Conservation (phyloP, 768 basidiomycete genomes). For the Lepiota subincarnata region DNA sequence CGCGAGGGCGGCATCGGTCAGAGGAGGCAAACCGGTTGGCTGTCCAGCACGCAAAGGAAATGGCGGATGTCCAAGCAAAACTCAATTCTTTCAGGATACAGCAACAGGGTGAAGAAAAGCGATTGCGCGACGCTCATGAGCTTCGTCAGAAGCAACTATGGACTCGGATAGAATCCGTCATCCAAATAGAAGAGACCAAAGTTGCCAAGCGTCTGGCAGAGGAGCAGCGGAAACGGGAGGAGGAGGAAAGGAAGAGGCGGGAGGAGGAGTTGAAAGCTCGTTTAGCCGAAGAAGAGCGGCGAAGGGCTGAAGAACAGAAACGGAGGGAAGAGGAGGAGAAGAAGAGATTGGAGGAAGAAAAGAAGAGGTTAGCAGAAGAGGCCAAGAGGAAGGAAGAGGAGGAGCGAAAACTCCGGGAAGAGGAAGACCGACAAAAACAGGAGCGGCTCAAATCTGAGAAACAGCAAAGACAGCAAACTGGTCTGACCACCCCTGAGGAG, state of each 20-base stretch:
- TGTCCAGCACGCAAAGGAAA: constrained; percentile 42
- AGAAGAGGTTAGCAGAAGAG: constrained; percentile 32
- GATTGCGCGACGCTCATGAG: constrained; percentile 42
- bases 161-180: constrained; percentile 58
- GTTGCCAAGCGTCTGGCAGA: constrained; percentile 47
- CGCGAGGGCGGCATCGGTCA: constrained; percentile 40
- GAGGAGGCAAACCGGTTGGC: constrained; percentile 32
- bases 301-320: constrained; percentile 39
- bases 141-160: constrained; percentile 51
- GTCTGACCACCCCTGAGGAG: constrained; percentile 50
- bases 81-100: constrained; percentile 40
- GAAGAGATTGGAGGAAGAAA: constrained; percentile 32
- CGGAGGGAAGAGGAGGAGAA: constrained; percentile 39
- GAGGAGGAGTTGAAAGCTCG: constrained; percentile 38
- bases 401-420: constrained; percentile 33
- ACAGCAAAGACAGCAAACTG: constrained; percentile 32
- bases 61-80: constrained; percentile 44
- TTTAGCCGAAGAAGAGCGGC: constrained; percentile 46
- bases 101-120: constrained; percentile 43
- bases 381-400: constrained; percentile 29
- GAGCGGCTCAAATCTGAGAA: constrained; percentile 26
- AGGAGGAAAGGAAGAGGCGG: constrained; percentile 42
- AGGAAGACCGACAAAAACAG: constrained; percentile 29
- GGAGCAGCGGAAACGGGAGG: constrained; percentile 45
- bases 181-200: constrained; percentile 62